These are phyloP conservation scores for Sporothrix brunneoviolacea DNA, from an alignment of 2,329 filamentous ascomycete genomes.

Conservation along the genomic window DNA sequence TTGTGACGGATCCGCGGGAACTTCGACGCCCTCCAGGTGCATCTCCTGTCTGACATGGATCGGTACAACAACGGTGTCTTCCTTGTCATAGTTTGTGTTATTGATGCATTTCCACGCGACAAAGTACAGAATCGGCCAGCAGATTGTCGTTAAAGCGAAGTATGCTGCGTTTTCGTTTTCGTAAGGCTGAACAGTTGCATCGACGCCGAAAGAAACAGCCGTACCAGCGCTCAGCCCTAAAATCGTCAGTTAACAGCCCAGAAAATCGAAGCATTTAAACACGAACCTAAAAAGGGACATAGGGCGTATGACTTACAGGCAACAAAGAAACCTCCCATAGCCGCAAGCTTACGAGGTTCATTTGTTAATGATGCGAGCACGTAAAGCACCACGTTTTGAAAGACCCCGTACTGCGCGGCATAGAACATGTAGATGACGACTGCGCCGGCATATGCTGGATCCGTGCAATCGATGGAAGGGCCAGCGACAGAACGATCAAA, in stretches of 20 bases:
- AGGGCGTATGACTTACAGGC: too few relatives aligned
- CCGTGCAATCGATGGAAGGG: constrained; percentile 5
- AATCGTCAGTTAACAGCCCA: too few relatives aligned
- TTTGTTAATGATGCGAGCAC: constrained; percentile 26
- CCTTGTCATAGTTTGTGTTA: constrained; percentile 11
- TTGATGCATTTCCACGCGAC: constrained; percentile 8
- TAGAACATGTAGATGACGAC: constrained; percentile 9
- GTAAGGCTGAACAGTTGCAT: constrained; percentile 5
- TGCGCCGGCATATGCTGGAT: constrained; percentile 1
- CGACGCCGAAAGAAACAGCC: constrained; percentile 9
- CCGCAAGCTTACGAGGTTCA: constrained; percentile 16
- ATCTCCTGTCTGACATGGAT: constrained; percentile 6
- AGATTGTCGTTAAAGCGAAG: constrained; percentile 8
- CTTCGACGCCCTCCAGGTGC: constrained; percentile 4
- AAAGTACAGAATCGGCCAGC: constrained; percentile 7
- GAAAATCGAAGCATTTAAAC: too few relatives aligned
- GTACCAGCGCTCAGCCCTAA: constrained; percentile 8
- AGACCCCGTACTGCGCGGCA: constrained; percentile 17
- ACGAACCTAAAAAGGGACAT: too few relatives aligned
- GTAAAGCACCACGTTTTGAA: constrained; percentile 26
- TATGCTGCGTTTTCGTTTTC: constrained; percentile 9
- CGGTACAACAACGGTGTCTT: constrained; percentile 4
- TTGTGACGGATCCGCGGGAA: not conserved
- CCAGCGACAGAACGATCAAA: constrained; percentile 21
- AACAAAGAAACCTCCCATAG: constrained; percentile 6